Evolutionary conservation across 176 grass and related monocot species (phyloP).

Genomic region (Ensete glaucum): DNA sequence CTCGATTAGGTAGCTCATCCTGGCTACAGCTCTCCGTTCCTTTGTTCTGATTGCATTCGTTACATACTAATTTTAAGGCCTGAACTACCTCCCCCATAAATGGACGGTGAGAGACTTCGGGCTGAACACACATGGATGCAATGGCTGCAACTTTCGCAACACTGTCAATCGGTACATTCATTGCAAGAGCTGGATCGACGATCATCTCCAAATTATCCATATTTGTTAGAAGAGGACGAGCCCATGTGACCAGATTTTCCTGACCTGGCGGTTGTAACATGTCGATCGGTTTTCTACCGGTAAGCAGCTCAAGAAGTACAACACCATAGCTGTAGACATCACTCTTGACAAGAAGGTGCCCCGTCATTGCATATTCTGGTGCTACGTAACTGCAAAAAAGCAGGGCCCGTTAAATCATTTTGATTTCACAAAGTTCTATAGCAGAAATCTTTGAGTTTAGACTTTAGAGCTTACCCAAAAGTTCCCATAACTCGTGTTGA

Average conservation of each 20-base stretch:
- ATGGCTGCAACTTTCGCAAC: constrained; percentile 13
- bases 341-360: constrained; percentile 21
- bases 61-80: constrained; percentile 11
- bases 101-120: constrained; percentile 13
- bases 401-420: background rate
- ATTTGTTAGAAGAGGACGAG: constrained; percentile 11
- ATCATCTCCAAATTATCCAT: constrained; percentile 1
- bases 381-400: constrained; percentile 10
- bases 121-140: constrained; percentile 20
- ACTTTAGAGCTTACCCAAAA: constrained; percentile 14
- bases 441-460: background rate
- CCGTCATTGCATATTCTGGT: constrained; percentile 23
- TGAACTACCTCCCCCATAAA: constrained; percentile 21
- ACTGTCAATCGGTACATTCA: background rate
- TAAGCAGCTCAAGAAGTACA: constrained; percentile 18
- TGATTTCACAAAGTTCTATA: background rate
- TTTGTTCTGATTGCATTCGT: background rate
- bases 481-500: constrained; percentile 19
- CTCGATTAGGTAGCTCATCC: background rate
- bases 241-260: constrained; percentile 21
- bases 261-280: constrained; percentile 10
- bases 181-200: background rate
- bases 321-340: constrained; percentile 20
- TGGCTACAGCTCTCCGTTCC: background rate
- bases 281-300: constrained; percentile 13